These are phyloP conservation scores for Boletus eberwhitei DNA, from an alignment of 768 basidiomycete genomes.

Conservation along the genomic window DNA sequence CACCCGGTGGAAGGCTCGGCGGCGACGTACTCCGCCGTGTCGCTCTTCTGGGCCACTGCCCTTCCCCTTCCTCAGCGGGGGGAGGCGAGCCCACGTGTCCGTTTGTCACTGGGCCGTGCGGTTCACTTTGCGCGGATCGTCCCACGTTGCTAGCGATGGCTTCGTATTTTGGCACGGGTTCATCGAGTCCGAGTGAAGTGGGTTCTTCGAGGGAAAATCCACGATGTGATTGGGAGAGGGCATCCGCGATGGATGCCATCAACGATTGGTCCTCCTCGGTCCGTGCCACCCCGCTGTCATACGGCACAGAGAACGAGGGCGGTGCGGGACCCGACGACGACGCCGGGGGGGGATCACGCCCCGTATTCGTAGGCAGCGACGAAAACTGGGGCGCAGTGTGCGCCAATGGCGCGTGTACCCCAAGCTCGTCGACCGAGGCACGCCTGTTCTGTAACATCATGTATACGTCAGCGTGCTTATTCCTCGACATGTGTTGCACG, in stretches of 20 bases:
- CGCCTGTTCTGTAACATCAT: conserved; percentile 14
- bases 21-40: conserved; percentile 34
- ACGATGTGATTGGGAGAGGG: conserved; percentile 30
- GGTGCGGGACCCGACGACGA: conserved; percentile 12
- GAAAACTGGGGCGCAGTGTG: conserved; percentile 44
- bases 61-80: conserved; percentile 12
- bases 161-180: conserved; percentile 40
- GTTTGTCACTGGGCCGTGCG: conserved; percentile 16
- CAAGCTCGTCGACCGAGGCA: conserved; percentile 28
- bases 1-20: conserved; percentile 42
- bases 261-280: conserved; percentile 31
- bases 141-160: conserved; percentile 7
- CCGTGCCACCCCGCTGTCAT: conserved; percentile 2
- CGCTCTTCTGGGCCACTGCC: conserved; percentile 21
- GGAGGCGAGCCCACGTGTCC: conserved; percentile 10
- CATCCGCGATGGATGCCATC: conserved; percentile 38
- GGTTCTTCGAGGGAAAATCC: conserved; percentile 25
- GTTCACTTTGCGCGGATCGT: conserved; percentile 13
- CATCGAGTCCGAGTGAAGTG: conserved; percentile 25
- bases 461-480: conserved; percentile 10
- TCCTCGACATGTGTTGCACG: conserved; percentile 10
- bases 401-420: conserved; percentile 7
- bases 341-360: conserved; percentile 26
- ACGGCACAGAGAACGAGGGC: conserved; percentile 4
- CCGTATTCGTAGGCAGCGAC: conserved; percentile 56